Evolutionary conservation across 1,139 yeast species (phyloP).

Genomic region (Candida sanyaensis): DNA sequence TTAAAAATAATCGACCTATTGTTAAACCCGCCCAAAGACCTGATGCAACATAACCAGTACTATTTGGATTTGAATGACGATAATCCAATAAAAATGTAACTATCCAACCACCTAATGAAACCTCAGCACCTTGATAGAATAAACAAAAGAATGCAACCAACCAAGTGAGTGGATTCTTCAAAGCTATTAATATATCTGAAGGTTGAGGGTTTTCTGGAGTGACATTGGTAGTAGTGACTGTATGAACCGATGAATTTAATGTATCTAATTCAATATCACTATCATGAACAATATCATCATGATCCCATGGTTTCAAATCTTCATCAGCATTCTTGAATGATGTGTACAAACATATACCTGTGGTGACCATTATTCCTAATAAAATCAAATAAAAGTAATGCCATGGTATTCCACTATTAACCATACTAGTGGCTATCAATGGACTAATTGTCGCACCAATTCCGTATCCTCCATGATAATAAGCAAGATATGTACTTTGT

Average conservation of each 20-base stretch:
- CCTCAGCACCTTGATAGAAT: constrained; percentile 71
- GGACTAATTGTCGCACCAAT: constrained; percentile 66
- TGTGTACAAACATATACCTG: constrained; percentile 26
- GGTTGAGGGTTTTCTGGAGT: constrained; percentile 3
- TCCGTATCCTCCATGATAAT: constrained; percentile 63
- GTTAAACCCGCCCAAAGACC: constrained; percentile 77
- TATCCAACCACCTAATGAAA: constrained; percentile 70
- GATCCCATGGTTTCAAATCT: constrained; percentile 40
- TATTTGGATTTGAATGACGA: constrained; percentile 45
- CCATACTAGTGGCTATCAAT: constrained; percentile 55
- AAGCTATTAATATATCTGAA: constrained; percentile 27
- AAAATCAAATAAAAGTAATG: constrained; percentile 52
- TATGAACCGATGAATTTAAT: constrained; percentile 1
- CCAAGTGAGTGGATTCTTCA: constrained; percentile 54
- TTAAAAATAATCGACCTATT: constrained; percentile 54
- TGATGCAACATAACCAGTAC: constrained; percentile 65
- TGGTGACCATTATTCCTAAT: constrained; percentile 36
- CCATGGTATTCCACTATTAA: constrained; percentile 52
- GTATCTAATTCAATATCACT: constrained; percentile 5
- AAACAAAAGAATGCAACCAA: constrained; percentile 53
- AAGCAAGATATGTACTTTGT: constrained; percentile 51
- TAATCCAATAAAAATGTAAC: constrained; percentile 62
- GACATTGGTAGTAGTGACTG: constrained; percentile 1
- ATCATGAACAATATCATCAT: constrained; percentile 18
- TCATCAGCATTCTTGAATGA: constrained; percentile 46